These are phyloP conservation scores for Chamaenerion angustifolium DNA, from an alignment of 345 rosid genomes.

Conservation along the genomic window DNA sequence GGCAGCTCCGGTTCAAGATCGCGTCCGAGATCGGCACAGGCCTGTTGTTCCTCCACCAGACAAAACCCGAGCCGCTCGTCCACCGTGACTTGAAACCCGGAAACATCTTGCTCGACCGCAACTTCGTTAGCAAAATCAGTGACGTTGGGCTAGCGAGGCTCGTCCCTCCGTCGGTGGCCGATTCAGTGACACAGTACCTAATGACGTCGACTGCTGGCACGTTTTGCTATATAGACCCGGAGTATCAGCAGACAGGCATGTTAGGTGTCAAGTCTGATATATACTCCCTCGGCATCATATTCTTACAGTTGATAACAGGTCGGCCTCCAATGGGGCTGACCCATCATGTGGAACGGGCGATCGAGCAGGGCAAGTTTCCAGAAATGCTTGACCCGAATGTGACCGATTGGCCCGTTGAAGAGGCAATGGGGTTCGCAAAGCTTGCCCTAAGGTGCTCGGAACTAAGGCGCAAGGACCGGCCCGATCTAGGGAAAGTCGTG, in stretches of 20 bases:
- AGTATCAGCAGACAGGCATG: conserved; percentile 92
- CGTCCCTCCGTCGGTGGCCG: conserved; percentile 72
- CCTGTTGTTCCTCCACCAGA: conserved; percentile 69
- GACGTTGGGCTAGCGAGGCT: conserved; percentile 87
- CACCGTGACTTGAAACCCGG: conserved; percentile 84
- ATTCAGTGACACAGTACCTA: conserved; percentile 62
- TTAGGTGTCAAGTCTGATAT: conserved; percentile 73
- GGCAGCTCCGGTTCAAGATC: conserved; percentile 70
- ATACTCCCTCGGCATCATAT: conserved; percentile 68
- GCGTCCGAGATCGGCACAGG: conserved; percentile 82
- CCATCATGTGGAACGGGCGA: conserved; percentile 45
- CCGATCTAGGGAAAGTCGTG: conserved; percentile 55
- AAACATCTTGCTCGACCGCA: conserved; percentile 69
- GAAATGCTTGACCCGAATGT: conserved; percentile 56
- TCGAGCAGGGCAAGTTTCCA: conserved; percentile 41
- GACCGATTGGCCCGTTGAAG: conserved; percentile 68
- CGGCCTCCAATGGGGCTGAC: conserved; percentile 75
- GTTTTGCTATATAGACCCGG: conserved; percentile 85
- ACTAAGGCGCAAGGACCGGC: conserved; percentile 70
- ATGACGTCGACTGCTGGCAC: conserved; percentile 91
- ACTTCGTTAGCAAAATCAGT: conserved; percentile 81
- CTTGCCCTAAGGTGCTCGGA: conserved; percentile 61
- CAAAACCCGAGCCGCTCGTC: conserved; percentile 84
- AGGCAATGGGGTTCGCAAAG: conserved; percentile 41
- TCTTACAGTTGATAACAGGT: conserved; percentile 59